phyloP scores from a whole-genome alignment of 2,329 filamentous ascomycete species.

The Metarhizium anisopliae region DNA sequence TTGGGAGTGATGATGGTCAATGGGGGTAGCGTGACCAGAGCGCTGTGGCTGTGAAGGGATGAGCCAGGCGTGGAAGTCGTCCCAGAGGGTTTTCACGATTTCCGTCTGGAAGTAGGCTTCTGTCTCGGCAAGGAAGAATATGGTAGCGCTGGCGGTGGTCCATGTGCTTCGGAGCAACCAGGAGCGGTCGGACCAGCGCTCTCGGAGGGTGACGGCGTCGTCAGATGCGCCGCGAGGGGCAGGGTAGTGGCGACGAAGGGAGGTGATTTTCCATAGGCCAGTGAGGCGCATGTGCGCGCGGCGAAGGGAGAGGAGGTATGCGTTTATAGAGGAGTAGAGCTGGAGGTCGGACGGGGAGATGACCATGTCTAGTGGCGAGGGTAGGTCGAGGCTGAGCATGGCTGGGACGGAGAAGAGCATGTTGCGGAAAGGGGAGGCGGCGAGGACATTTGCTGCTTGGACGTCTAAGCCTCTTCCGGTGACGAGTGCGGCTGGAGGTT shows the following conservation, averaged over 20 bases:
- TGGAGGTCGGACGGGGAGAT: slow-evolving; percentile 67
- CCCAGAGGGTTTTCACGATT: slow-evolving; percentile 73
- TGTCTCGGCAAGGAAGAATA: slow-evolving; percentile 84
- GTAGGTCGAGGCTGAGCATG: slow-evolving; percentile 62
- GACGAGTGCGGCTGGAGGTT: slow-evolving; percentile 27
- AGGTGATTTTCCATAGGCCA: slow-evolving; percentile 77
- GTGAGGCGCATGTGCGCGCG: slow-evolving; percentile 78
- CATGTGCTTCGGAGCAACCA: slow-evolving; percentile 71
- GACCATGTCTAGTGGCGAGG: slow-evolving; percentile 79
- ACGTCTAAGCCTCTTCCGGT: slow-evolving; percentile 25
- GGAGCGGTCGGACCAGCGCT: slow-evolving; percentile 54
- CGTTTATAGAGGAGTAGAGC: slow-evolving; percentile 75
- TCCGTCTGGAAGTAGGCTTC: slow-evolving; percentile 86
- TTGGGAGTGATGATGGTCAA: not conserved
- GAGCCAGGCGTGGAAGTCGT: slow-evolving; percentile 71
- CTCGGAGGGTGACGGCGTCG: slow-evolving; percentile 51
- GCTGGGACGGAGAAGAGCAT: slow-evolving; percentile 68
- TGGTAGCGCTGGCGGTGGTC: slow-evolving; percentile 79
- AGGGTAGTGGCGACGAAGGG: slow-evolving; percentile 68
- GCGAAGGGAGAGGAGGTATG: slow-evolving; percentile 78
- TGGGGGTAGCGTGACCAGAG: not conserved
- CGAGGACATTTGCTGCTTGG: slow-evolving; percentile 26
- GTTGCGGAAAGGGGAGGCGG: slow-evolving; percentile 60
- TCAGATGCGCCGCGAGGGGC: slow-evolving; percentile 54
- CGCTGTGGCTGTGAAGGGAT: slow-evolving; percentile 27